phyloP scores from a whole-genome alignment of 768 basidiomycete species.

The Amanita polypyramis region DNA sequence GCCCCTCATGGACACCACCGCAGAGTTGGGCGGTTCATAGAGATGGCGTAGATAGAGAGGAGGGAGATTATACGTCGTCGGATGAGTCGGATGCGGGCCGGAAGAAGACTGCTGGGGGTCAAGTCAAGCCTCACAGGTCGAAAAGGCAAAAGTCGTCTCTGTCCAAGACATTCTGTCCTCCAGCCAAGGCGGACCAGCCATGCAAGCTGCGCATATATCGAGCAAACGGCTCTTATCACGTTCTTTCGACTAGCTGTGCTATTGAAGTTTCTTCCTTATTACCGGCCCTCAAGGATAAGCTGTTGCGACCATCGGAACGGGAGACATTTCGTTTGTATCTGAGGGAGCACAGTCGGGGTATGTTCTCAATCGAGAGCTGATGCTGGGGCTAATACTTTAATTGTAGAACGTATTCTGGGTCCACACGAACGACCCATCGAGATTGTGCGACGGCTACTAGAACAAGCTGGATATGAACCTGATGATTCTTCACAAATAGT shows the following conservation, averaged over 20 bases:
- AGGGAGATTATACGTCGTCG: constrained; percentile 30
- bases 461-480: constrained; percentile 83
- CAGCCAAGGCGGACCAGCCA: neutral
- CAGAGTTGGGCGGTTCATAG: constrained; percentile 69
- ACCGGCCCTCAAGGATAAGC: constrained; percentile 46
- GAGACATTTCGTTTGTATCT: constrained; percentile 64
- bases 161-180: neutral
- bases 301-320: constrained; percentile 36
- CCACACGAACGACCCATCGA: constrained; percentile 76
- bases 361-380: neutral
- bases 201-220: constrained; percentile 42
- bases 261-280: constrained; percentile 64
- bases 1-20: constrained; percentile 53
- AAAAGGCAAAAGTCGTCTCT: neutral
- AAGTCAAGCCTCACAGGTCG: constrained; percentile 2
- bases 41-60: constrained; percentile 28
- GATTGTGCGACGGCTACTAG: constrained; percentile 73
- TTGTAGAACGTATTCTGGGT: constrained; percentile 71
- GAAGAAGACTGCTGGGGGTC: constrained; percentile 9
- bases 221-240: constrained; percentile 60
- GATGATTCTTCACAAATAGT: constrained; percentile 72
- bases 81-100: constrained; percentile 20
- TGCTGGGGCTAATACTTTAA: constrained; percentile 1
- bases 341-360: constrained; percentile 69
- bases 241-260: constrained; percentile 49